These are phyloP conservation scores for Zygotorulaspora sp. DNA, from an alignment of 805 yeast species.

Conservation along the genomic window DNA sequence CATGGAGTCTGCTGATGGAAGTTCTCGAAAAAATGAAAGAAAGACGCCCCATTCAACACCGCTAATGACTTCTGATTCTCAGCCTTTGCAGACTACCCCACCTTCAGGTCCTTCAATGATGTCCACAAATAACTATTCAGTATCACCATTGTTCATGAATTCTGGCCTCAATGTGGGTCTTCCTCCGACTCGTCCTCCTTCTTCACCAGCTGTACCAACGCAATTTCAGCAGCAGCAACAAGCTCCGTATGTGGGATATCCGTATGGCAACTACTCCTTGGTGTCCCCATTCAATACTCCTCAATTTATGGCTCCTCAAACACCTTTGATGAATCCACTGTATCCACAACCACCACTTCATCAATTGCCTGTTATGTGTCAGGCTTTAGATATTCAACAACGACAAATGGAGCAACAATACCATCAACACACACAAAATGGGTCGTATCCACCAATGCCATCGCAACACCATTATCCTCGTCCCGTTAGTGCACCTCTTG, in stretches of 20 bases:
- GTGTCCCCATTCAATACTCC: conserved; percentile 13
- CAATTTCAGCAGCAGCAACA: conserved; percentile 5
- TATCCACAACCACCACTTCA: conserved; percentile 17
- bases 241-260: conserved; percentile 6
- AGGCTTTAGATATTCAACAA: conserved; percentile 13
- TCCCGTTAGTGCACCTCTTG: conserved; percentile 5
- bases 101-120: not conserved
- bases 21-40: too few relatives aligned
- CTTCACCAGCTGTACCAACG: conserved; percentile 6
- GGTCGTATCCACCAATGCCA: conserved; percentile 2
- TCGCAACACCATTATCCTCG: conserved; percentile 6
- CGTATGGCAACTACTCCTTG: conserved; percentile 17
- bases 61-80: not conserved
- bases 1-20: not conserved
- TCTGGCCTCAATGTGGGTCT: conserved; percentile 4
- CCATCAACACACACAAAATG: conserved; percentile 1
- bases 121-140: conserved; percentile 1
- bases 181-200: conserved; percentile 6
- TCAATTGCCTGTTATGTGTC: conserved; percentile 15
- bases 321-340: conserved; percentile 14
- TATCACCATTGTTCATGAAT: conserved; percentile 10
- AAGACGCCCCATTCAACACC: not conserved
- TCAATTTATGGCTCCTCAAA: conserved; percentile 15
- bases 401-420: conserved; percentile 8
- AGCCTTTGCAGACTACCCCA: not conserved